phyloP scores from a whole-genome alignment of 2,329 filamentous ascomycete genomes.

The Aspergillus oerlinghausenensis region DNA sequence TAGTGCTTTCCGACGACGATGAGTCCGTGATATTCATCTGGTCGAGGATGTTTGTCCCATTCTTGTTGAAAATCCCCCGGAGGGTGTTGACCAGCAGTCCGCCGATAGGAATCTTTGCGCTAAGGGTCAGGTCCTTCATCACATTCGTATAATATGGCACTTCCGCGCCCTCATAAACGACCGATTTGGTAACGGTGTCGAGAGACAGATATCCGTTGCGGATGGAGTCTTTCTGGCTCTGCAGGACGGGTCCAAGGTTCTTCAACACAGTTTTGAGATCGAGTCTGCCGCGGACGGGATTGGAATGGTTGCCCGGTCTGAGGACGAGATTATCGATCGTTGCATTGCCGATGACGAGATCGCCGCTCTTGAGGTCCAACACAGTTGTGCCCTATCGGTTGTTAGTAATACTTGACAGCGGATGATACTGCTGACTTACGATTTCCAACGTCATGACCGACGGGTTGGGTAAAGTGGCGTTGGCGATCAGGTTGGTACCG shows the following conservation, averaged over 20 bases:
- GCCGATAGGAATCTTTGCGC: slow-evolving; percentile 24
- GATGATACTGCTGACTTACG: slow-evolving; percentile 11
- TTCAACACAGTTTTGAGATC: slow-evolving; percentile 40
- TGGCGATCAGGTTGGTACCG: slow-evolving; percentile 51
- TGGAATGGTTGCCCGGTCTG: slow-evolving; percentile 49
- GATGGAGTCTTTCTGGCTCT: slow-evolving; percentile 21
- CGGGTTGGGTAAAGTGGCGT: slow-evolving; percentile 54
- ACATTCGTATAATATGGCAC: slow-evolving; percentile 34
- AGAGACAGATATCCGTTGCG: slow-evolving; percentile 25
- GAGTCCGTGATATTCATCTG: slow-evolving; percentile 6
- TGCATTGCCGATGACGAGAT: slow-evolving; percentile 46
- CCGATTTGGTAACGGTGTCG: slow-evolving; percentile 22
- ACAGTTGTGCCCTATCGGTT: slow-evolving; percentile 46
- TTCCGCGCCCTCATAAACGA: slow-evolving; percentile 26
- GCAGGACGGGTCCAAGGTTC: slow-evolving; percentile 23
- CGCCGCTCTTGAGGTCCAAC: slow-evolving; percentile 47
- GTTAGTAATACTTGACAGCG: neutral
- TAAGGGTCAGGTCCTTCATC: slow-evolving; percentile 28
- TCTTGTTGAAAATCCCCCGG: slow-evolving; percentile 15
- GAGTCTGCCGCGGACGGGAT: slow-evolving; percentile 46
- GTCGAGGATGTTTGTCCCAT: slow-evolving; percentile 12
- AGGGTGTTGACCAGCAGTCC: slow-evolving; percentile 28
- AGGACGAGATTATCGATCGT: slow-evolving; percentile 49
- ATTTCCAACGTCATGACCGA: slow-evolving; percentile 53
- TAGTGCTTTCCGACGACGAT: neutral